Evolutionary conservation across 2,329 filamentous ascomycete species (phyloP).

Genomic region (Stachybotrys elegans): DNA sequence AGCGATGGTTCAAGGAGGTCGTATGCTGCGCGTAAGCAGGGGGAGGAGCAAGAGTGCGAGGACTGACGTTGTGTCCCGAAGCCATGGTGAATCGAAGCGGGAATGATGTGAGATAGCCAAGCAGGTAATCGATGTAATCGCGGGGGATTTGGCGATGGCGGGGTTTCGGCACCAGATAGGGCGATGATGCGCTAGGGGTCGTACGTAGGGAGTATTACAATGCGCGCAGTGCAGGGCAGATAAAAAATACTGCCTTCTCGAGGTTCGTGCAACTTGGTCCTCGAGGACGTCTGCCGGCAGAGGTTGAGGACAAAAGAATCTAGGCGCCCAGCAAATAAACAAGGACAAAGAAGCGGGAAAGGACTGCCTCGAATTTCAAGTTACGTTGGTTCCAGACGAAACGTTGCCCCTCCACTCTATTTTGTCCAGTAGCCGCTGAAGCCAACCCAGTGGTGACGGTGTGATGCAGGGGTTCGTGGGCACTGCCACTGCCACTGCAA

Average conservation of each 20-base stretch:
- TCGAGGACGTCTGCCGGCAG: too few species aligned
- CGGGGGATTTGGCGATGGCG: too few species aligned
- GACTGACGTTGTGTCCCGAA: slow-evolving; percentile 25
- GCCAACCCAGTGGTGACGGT: background rate
- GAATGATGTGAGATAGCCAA: too few species aligned
- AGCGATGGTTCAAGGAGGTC: slow-evolving; percentile 12
- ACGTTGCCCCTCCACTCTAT: too few species aligned
- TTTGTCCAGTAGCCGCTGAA: background rate
- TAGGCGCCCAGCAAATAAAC: too few species aligned
- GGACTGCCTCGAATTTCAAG: too few species aligned
- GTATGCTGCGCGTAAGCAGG: too few species aligned
- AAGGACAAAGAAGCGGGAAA: too few species aligned
- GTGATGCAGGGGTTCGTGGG: background rate
- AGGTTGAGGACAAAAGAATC: too few species aligned
- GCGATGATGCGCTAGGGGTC: background rate
- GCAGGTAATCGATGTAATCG: too few species aligned
- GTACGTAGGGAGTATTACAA: background rate
- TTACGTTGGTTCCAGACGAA: too few species aligned
- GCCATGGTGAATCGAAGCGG: slow-evolving; percentile 23
- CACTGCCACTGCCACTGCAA: background rate
- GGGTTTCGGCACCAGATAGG: background rate
- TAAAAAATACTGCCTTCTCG: background rate
- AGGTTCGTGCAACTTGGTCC: too few species aligned
- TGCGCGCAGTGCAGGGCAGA: background rate
- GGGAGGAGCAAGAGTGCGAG: background rate